Evolutionary conservation across 305 asterid species (phyloP).

Genomic region (Fraxinus albicans): DNA sequence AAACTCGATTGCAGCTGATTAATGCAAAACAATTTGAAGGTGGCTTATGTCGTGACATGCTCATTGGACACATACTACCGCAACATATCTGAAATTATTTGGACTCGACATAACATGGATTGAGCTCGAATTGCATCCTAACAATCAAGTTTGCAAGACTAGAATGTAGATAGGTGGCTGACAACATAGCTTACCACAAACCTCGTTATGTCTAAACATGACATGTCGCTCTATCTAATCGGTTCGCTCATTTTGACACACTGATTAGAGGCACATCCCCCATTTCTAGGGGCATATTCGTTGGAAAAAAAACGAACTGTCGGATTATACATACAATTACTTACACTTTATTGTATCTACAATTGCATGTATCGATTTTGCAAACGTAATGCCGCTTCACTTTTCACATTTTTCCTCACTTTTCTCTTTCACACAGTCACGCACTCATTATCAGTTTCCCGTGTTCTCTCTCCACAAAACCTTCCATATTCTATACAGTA

Average conservation of each 20-base stretch:
- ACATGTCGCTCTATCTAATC: not conserved
- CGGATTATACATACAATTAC: not conserved
- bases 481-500: not conserved
- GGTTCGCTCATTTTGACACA: not conserved
- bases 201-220: not conserved
- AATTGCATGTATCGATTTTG: not conserved
- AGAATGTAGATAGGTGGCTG: not conserved
- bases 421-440: slow-evolving; percentile 28
- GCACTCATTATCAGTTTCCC: slow-evolving; percentile 20
- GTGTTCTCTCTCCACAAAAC: slow-evolving; percentile 1
- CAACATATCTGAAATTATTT: too few relatives aligned
- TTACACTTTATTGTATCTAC: not conserved
- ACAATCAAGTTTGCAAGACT: not conserved
- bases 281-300: not conserved
- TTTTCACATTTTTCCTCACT: slow-evolving; percentile 5
- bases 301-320: not conserved
- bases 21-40: too few relatives aligned
- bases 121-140: not conserved
- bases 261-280: not conserved
- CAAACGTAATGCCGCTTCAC: slow-evolving; percentile 33
- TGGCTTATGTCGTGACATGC: not conserved
- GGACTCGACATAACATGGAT: not conserved
- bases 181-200: not conserved
- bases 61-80: not conserved
- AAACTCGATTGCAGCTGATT: not conserved